These are phyloP conservation scores for Bertia moriformis DNA, from an alignment of 2,329 filamentous ascomycete genomes.

Conservation along the genomic window DNA sequence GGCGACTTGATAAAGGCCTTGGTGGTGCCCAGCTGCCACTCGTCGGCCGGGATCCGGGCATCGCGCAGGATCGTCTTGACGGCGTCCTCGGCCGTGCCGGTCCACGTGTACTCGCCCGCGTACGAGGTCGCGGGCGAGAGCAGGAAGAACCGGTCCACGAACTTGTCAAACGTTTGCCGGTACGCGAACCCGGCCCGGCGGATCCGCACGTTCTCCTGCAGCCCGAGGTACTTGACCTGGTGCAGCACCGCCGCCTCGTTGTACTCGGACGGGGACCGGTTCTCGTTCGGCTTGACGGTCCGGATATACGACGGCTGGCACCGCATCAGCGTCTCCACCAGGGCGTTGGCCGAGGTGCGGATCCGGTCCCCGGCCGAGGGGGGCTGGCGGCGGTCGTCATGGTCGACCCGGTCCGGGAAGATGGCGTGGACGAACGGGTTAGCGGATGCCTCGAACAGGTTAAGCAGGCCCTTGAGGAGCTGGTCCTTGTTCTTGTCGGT, in stretches of 20 bases:
- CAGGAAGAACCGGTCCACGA: slow-evolving; percentile 92
- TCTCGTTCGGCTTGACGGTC: slow-evolving; percentile 98
- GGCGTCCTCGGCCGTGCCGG: slow-evolving; percentile 71
- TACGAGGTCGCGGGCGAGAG: slow-evolving; percentile 90
- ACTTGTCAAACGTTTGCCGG: slow-evolving; percentile 93
- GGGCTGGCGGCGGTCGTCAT: slow-evolving; percentile 85
- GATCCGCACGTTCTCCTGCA: slow-evolving; percentile 97
- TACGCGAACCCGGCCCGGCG: slow-evolving; percentile 92
- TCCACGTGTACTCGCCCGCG: slow-evolving; percentile 94
- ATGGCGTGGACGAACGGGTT: slow-evolving; percentile 77
- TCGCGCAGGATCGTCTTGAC: slow-evolving; percentile 89
- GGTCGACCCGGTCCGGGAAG: slow-evolving; percentile 86
- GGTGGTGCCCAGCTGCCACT: slow-evolving; percentile 92
- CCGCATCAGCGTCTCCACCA: slow-evolving; percentile 93
- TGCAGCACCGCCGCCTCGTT: slow-evolving; percentile 85
- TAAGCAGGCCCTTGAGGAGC: slow-evolving; percentile 82
- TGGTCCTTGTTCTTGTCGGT: slow-evolving; percentile 99
- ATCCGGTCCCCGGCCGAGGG: slow-evolving; percentile 95
- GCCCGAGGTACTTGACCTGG: slow-evolving; percentile 95
- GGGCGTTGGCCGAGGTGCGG: slow-evolving; percentile 80
- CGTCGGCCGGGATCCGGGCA: slow-evolving; percentile 83
- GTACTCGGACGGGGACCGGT: slow-evolving; percentile 89
- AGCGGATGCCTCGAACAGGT: slow-evolving; percentile 67
- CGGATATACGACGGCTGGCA: slow-evolving; percentile 94
- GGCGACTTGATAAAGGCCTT: slow-evolving; percentile 98